phyloP scores from a whole-genome alignment of 768 basidiomycete genomes.

The Sistotremastrum niveocremeum region DNA sequence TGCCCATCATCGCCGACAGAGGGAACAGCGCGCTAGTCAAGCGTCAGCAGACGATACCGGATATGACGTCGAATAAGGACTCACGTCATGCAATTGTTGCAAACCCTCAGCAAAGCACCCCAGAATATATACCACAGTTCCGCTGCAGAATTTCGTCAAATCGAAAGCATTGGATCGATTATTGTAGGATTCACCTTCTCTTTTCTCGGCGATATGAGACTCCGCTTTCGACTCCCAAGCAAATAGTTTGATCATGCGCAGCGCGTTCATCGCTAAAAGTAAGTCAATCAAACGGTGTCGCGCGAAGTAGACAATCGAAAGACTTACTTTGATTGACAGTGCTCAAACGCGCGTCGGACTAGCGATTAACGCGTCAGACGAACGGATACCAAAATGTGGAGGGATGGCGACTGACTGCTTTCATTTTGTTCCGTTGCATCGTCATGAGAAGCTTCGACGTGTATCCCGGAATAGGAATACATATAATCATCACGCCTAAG shows the following conservation, averaged over 20 bases:
- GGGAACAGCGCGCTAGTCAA: conserved; percentile 41
- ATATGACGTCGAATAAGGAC: conserved; percentile 7
- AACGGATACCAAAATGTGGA: no score
- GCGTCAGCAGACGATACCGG: no score
- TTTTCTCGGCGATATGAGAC: conserved; percentile 36
- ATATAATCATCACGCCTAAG: conserved; percentile 23
- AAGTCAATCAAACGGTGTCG: not conserved
- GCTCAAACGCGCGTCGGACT: conserved; percentile 22
- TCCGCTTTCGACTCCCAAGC: conserved; percentile 47
- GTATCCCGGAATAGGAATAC: conserved; percentile 29
- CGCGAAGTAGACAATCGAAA: no score
- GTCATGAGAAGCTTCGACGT: conserved; percentile 22
- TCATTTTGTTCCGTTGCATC: conserved; percentile 27
- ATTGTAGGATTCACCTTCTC: conserved; percentile 24
- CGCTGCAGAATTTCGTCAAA: no score
- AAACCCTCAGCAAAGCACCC: conserved; percentile 34
- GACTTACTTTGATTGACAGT: conserved; percentile 20
- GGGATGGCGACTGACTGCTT: no score
- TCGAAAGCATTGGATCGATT: no score
- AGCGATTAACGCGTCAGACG: not conserved
- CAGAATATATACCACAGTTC: conserved; percentile 45
- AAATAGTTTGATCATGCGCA: conserved; percentile 62
- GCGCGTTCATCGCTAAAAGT: conserved; percentile 35
- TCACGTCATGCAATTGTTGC: conserved; percentile 31
- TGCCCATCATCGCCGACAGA: conserved; percentile 48